Evolutionary conservation across 768 basidiomycete genomes (phyloP), one percentile per base, ranked within the genome.

Genomic region (Symmetrospora coprosmae): DNA sequence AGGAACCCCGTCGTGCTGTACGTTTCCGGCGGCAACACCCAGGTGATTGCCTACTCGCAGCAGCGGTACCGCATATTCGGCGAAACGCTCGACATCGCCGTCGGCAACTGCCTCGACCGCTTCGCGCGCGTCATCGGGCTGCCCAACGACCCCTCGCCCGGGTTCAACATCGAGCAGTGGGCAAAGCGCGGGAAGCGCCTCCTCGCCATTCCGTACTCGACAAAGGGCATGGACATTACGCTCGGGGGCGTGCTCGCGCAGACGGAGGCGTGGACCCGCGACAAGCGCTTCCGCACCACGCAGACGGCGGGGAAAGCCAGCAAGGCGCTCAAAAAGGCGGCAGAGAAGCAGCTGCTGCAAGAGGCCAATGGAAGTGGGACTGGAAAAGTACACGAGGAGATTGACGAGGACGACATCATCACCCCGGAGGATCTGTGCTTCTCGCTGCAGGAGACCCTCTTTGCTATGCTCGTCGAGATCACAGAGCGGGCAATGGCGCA

Each of bases 401-500:
- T 5, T 41, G 59, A 61, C 17, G 76, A 78, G 23, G 75, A 78
- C 34, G 84, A 90, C 67, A 77, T 83, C 60, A 87, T 96, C 68
- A 96, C 87, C 6, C 82, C 91, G 13, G 85, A 87, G n/a, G 94
- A 99, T 72, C 74, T 99, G 27, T 99, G 94, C 73, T 96, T 89
- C 73, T 90, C 89, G 4, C 75, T 99, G 2, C 94, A 99, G 73
- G 94, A 99, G 73, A 94, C 87, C 0, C 82, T 96, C 0, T 99
- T 86, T 71, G 85, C 91, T 0, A 99, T 99, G 94, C 78, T 99
- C 2, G 94, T 99, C 16, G 94, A 99, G 74, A 99, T 96, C 62
- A 97, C 94, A 0, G 94, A 99, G 72, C 78, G 94, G 37, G 94
- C 94, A 9, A 96, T 99, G 94, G 94, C 94, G 28, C 94, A 97